Conservation (phyloP, 768 basidiomycete species). For the Lactarius deliciosus region DNA sequence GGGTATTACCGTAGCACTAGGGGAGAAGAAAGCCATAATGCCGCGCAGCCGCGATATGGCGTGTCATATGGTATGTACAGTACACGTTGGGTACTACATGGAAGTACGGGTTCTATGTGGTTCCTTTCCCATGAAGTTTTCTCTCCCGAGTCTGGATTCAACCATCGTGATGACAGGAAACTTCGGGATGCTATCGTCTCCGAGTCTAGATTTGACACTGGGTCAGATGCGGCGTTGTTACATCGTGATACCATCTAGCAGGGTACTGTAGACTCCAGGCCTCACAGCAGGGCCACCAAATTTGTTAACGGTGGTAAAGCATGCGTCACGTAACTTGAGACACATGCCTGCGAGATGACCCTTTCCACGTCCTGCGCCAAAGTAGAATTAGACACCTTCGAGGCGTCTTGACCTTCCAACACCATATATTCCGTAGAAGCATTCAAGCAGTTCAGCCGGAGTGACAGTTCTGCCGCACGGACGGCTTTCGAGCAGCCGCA, state of each 20-base stretch:
- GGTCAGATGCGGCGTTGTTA: not conserved
- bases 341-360: slow-evolving; percentile 19
- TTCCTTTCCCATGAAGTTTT: not conserved
- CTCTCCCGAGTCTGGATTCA: no score
- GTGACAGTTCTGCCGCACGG: slow-evolving; percentile 19
- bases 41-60: not conserved
- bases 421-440: no score
- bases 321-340: not conserved
- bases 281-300: slow-evolving; percentile 22
- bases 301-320: not conserved
- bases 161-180: no score
- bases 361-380: slow-evolving; percentile 25
- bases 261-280: not conserved
- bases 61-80: not conserved
- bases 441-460: no score
- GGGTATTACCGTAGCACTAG: no score
- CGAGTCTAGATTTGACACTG: not conserved
- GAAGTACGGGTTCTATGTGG: not conserved
- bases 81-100: no score
- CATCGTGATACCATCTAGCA: not conserved
- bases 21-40: not conserved
- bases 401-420: slow-evolving; percentile 17
- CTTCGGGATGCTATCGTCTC: not conserved
- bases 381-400: slow-evolving; percentile 14
- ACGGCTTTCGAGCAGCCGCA: slow-evolving; percentile 15